Evolutionary conservation across 1,284 basidiomycete species (phyloP), one percentile per base, ranked within the genome.

Genomic region (Ganoderma lucidum): DNA sequence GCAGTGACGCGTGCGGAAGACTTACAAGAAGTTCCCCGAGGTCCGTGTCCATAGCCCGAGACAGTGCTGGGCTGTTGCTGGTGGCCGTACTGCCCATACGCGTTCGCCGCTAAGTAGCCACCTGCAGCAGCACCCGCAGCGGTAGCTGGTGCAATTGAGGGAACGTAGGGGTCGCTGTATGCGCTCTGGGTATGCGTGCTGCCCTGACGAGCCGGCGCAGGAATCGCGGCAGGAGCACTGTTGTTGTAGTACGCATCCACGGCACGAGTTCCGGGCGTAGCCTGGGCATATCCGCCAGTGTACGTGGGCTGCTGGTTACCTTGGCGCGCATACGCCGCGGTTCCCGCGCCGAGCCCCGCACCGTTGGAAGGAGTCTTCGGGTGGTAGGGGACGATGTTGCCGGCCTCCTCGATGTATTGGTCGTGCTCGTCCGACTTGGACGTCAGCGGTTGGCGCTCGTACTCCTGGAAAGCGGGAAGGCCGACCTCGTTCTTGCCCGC

Each of bases 381-480:
- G 35, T 71, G 71, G 42, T 77, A 76, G 64, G 76, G 79, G 73
- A 71, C 85, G 23, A 88, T 81, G 42, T 84, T 82, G 64, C 90
- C 85, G 9, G 87, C 88, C 30, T 91, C 89, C 6, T 90, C 83
- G 32, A 83, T 82, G 28, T 71, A 79, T 53, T 75, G 73, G 15
- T 79, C 79, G 53, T 75, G 72, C 28, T 79, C 79, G 37, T 74
- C 73, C 17, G 65, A 65, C 48, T 81, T 87, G 44, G 85, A 69
- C 3, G 79, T 89, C 65, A 94, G 83, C 23, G 93, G 93, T 70
- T 90, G 88, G 35, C 77, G 81, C 64, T 88, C 87, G 73, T 85
- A 82, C 77, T 94, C 93, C 56, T 88, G 83, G 81, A 95, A 93
- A 9, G 91, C 87, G 23, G 93, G 93, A 0, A 95, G 80, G 23